phyloP scores from a whole-genome alignment of 1,284 basidiomycete genomes.

The Dichomitus squalens region DNA sequence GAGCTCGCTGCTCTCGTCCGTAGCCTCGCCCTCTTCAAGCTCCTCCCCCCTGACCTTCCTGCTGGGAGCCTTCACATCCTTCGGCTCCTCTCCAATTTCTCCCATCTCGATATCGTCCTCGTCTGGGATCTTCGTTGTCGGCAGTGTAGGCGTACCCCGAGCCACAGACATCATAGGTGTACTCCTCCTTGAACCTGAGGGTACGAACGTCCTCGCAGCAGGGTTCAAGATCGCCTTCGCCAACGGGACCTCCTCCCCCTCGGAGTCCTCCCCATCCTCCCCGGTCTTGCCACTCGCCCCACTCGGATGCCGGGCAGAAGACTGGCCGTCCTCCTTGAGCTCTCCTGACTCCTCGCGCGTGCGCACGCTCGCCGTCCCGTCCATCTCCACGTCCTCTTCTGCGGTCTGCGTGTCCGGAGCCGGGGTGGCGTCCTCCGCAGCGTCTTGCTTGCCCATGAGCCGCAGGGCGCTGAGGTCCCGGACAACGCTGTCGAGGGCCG shows the following conservation, averaged over 20 bases:
- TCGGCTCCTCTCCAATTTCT: slow-evolving; percentile 74
- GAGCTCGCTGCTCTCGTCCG: slow-evolving; percentile 72
- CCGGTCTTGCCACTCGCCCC: slow-evolving; percentile 30
- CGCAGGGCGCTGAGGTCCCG: slow-evolving; percentile 60
- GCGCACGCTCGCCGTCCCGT: slow-evolving; percentile 26
- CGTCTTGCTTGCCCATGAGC: slow-evolving; percentile 56
- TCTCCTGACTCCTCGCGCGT: slow-evolving; percentile 38
- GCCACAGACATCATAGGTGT: slow-evolving; percentile 26
- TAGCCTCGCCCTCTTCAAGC: slow-evolving; percentile 82
- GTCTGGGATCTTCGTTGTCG: slow-evolving; percentile 30
- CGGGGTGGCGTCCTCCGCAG: slow-evolving; percentile 51
- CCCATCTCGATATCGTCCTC: slow-evolving; percentile 84
- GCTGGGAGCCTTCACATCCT: slow-evolving; percentile 44
- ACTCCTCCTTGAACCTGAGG: slow-evolving; percentile 28
- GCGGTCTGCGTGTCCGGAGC: slow-evolving; percentile 43
- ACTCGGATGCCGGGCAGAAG: slow-evolving; percentile 12
- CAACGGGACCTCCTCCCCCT: slow-evolving; percentile 38
- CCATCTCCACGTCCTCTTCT: slow-evolving; percentile 42
- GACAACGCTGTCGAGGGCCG: slow-evolving; percentile 66
- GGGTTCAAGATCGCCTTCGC: slow-evolving; percentile 37
- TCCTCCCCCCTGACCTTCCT: slow-evolving; percentile 62
- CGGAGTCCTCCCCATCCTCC: slow-evolving; percentile 37
- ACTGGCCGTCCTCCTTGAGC: slow-evolving; percentile 36
- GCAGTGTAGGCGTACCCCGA: slow-evolving; percentile 29
- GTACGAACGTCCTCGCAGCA: slow-evolving; percentile 37